phyloP scores from a whole-genome alignment of 2,329 filamentous ascomycete species.

The Akanthomyces muscarius region DNA sequence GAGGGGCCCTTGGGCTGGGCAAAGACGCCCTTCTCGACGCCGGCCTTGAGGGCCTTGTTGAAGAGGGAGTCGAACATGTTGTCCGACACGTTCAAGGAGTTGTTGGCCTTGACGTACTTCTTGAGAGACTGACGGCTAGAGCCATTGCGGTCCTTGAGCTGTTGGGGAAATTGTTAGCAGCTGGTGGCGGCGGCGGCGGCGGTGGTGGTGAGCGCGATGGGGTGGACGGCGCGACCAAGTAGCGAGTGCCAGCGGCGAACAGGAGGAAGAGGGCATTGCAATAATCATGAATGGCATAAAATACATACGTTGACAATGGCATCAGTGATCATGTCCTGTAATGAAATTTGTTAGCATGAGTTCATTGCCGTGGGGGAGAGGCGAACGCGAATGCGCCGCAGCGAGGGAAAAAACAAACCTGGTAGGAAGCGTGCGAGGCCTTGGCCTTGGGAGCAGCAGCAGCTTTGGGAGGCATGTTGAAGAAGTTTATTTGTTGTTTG shows the following conservation, averaged over 20 bases:
- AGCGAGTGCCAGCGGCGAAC: slow-evolving; percentile 19
- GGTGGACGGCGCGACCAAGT: slow-evolving; percentile 2
- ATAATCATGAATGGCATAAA: slow-evolving; percentile 17
- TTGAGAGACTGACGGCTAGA: slow-evolving; percentile 59
- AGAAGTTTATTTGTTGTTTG: slow-evolving; percentile 18
- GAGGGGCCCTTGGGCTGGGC: slow-evolving; percentile 88
- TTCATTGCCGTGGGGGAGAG: slow-evolving; percentile 18
- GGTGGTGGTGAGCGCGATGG: slow-evolving; percentile 16
- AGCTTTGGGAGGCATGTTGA: slow-evolving; percentile 56
- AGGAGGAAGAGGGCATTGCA: slow-evolving; percentile 20
- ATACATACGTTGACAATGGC: slow-evolving; percentile 56
- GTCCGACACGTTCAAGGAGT: slow-evolving; percentile 44
- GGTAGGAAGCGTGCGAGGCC: slow-evolving; percentile 53
- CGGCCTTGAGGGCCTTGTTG: slow-evolving; percentile 78
- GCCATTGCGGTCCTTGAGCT: slow-evolving; percentile 62
- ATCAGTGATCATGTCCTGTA: slow-evolving; percentile 60
- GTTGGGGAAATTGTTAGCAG: slow-evolving; percentile 29
- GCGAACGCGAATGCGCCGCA: slow-evolving; percentile 1
- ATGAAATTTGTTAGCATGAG: slow-evolving; percentile 31
- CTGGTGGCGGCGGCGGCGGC: slow-evolving; percentile 25
- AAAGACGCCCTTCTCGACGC: slow-evolving; percentile 84
- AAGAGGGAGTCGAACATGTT: slow-evolving; percentile 68
- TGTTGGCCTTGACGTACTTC: slow-evolving; percentile 58
- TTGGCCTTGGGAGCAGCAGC: slow-evolving; percentile 41
- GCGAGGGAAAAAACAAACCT: slow-evolving; percentile 41